phyloP scores from a whole-genome alignment of 2,329 filamentous ascomycete genomes.

The Fusarium napiforme region DNA sequence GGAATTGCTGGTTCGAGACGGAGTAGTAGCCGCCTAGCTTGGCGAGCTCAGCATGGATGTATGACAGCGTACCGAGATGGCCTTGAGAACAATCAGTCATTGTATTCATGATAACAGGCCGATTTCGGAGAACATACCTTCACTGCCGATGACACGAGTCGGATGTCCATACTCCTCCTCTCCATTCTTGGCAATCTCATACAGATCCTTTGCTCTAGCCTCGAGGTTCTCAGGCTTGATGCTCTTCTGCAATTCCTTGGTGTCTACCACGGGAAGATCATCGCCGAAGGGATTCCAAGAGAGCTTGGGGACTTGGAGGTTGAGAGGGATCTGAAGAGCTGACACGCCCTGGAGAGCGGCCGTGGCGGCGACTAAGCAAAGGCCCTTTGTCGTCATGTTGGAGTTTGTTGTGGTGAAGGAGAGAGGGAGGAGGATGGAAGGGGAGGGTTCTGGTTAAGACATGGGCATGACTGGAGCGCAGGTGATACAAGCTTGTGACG shows the following conservation, averaged over 20 bases:
- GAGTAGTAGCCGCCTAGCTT: constrained; percentile 70
- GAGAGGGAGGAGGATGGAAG: neutral
- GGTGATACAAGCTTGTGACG: constrained; percentile 39
- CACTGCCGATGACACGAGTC: constrained; percentile 76
- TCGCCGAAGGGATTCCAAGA: constrained; percentile 30
- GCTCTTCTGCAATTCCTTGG: constrained; percentile 64
- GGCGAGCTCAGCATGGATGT: constrained; percentile 67
- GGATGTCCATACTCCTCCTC: constrained; percentile 73
- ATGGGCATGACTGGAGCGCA: neutral
- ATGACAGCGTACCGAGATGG: constrained; percentile 72
- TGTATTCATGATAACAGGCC: neutral
- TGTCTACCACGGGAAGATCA: constrained; percentile 59
- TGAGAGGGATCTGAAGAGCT: constrained; percentile 41
- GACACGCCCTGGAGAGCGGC: constrained; percentile 45
- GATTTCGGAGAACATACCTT: constrained; percentile 56
- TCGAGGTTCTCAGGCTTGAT: constrained; percentile 68
- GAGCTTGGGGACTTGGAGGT: constrained; percentile 32
- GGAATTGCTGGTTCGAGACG: constrained; percentile 71
- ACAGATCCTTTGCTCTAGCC: constrained; percentile 69
- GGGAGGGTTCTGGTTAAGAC: constrained; percentile 9
- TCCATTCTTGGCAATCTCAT: constrained; percentile 68
- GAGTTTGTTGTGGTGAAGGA: neutral
- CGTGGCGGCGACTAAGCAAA: constrained; percentile 42
- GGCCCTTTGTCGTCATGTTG: constrained; percentile 41
- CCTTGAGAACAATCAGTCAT: constrained; percentile 53